phyloP scores from a whole-genome alignment of 2,329 filamentous ascomycete genomes.

The Epichloe amarillans region DNA sequence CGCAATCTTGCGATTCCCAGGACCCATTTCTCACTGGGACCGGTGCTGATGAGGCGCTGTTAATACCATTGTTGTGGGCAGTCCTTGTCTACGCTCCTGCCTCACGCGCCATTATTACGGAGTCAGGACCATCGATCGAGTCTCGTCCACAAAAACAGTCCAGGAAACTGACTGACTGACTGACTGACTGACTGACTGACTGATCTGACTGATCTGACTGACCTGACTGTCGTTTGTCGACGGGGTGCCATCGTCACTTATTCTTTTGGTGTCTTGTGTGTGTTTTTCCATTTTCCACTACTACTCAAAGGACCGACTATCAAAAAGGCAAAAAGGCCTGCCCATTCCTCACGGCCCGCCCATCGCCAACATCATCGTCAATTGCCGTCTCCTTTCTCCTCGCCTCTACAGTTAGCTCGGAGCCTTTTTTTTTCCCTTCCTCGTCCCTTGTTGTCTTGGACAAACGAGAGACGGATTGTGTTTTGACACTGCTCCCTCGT shows the following conservation, averaged over 20 bases:
- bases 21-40: not conserved
- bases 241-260: too few relatives aligned
- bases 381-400: not conserved
- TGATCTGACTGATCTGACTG: too few relatives aligned
- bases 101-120: not conserved
- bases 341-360: not conserved
- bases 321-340: not conserved
- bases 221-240: too few relatives aligned
- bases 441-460: too few relatives aligned
- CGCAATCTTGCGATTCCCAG: slow-evolving; percentile 8
- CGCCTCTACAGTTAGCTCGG: not conserved
- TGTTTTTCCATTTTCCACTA: too few relatives aligned
- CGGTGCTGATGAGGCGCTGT: not conserved
- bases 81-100: not conserved
- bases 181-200: too few relatives aligned
- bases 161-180: too few relatives aligned
- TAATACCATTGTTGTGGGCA: not conserved
- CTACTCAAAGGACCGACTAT: too few relatives aligned
- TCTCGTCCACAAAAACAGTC: not conserved
- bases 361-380: not conserved
- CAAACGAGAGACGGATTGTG: too few relatives aligned
- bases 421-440: slow-evolving; percentile 1
- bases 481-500: too few relatives aligned
- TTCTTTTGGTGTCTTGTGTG: too few relatives aligned
- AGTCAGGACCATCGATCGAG: not conserved